Evolutionary conservation across 2,329 filamentous ascomycete species (phyloP).

Genomic region (Xylaria sp.): DNA sequence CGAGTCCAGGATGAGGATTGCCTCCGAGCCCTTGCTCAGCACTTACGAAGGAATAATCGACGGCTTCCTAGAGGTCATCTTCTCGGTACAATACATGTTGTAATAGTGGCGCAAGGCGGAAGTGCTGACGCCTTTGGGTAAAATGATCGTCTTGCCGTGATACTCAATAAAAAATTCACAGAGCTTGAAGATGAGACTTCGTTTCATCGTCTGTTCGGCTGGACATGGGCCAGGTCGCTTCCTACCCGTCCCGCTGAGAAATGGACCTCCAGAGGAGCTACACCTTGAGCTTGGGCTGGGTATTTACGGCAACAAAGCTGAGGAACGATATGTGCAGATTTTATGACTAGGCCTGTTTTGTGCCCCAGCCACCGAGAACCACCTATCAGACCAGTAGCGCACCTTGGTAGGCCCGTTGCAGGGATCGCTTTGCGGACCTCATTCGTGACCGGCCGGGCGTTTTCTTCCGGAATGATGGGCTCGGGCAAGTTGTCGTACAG

Average conservation of each 20-base stretch:
- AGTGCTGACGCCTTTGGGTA: background rate
- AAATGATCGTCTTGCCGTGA: background rate
- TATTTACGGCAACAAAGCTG: background rate
- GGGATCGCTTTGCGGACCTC: background rate
- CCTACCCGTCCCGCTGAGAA: background rate
- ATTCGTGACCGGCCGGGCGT: background rate
- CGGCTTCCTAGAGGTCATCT: background rate
- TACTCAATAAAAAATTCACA: background rate
- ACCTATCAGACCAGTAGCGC: background rate
- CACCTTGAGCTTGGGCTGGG: background rate
- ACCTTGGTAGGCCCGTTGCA: background rate
- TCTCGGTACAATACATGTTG: conserved; percentile 1
- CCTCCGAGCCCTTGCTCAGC: too few relatives aligned
- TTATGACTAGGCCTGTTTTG: background rate
- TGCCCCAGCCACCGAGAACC: background rate
- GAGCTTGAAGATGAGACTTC: background rate
- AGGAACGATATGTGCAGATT: background rate
- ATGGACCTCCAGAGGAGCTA: background rate
- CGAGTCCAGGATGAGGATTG: too few relatives aligned
- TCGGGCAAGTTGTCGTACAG: background rate
- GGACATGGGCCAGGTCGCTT: background rate
- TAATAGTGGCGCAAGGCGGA: background rate
- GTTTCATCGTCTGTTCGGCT: background rate
- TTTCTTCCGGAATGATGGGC: background rate
- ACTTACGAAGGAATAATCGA: background rate